These are phyloP conservation scores for Blastosporella zonata DNA, from an alignment of 1,284 basidiomycete genomes.

Conservation along the genomic window DNA sequence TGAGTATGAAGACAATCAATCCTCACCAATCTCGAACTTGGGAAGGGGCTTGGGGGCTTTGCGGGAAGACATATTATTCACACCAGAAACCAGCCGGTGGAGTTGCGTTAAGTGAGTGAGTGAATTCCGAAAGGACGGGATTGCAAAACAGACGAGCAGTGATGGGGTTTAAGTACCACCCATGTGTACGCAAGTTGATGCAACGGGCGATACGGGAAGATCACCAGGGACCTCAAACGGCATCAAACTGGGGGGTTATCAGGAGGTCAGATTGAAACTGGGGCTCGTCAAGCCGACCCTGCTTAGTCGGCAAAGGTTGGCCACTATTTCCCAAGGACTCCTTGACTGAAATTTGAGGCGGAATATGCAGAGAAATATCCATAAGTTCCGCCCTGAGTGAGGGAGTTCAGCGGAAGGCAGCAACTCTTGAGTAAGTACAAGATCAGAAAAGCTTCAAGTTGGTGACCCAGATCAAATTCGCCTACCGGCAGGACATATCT, in stretches of 20 bases:
- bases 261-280: neutral
- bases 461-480: conserved; percentile 6
- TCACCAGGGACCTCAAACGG: conserved; percentile 15
- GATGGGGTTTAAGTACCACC: conserved; percentile 20
- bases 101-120: conserved; percentile 22
- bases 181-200: conserved; percentile 15
- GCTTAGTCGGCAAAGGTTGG: too few relatives aligned
- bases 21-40: conserved; percentile 65
- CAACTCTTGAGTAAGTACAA: neutral
- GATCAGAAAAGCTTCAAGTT: conserved; percentile 2
- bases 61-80: conserved; percentile 43
- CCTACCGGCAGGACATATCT: neutral
- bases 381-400: neutral
- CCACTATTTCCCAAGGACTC: too few relatives aligned
- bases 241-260: conserved; percentile 18
- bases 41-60: conserved; percentile 53
- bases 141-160: conserved; percentile 20
- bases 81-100: conserved; percentile 42
- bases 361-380: neutral
- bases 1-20: conserved; percentile 11
- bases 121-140: conserved; percentile 30
- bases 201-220: conserved; percentile 16
- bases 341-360: too few relatives aligned
- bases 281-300: neutral
- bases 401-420: neutral